Conservation (phyloP, 208 protist species). For the Leishmania amazonensis region DNA sequence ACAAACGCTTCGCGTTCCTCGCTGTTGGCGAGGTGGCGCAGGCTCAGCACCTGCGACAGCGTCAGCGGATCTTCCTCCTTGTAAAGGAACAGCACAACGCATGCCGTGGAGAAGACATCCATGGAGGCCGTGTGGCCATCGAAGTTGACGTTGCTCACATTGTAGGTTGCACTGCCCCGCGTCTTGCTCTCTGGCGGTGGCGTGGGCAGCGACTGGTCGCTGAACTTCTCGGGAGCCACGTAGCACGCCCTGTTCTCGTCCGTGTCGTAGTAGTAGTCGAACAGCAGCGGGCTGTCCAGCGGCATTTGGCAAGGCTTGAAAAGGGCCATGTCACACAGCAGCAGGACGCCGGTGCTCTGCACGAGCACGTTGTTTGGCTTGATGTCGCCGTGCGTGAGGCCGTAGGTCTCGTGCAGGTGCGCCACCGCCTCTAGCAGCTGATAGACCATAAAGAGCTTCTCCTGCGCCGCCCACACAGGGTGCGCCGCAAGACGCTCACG, state of each 20-base stretch:
- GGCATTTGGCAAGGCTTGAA: conserved; percentile 82
- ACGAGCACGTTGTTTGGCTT: conserved; percentile 90
- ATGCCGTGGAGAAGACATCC: conserved; percentile 86
- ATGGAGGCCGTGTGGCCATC: conserved; percentile 68
- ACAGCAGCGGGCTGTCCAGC: conserved; percentile 72
- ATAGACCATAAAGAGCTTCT: conserved; percentile 66
- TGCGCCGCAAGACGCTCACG: conserved; percentile 72
- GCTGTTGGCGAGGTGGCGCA: conserved; percentile 36
- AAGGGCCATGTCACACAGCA: conserved; percentile 82
- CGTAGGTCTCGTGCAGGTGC: conserved; percentile 80
- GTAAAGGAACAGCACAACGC: conserved; percentile 73
- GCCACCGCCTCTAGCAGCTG: conserved; percentile 74
- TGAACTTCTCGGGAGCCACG: conserved; percentile 88
- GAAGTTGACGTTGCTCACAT: conserved; percentile 61
- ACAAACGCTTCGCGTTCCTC: conserved; percentile 21
- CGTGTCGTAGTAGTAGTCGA: conserved; percentile 91
- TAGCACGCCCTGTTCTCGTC: conserved; percentile 82
- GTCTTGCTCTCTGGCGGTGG: conserved; percentile 29
- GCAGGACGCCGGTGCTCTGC: conserved; percentile 69
- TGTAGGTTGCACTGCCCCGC: conserved; percentile 24
- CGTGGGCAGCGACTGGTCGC: conserved; percentile 33
- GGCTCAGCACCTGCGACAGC: conserved; percentile 58
- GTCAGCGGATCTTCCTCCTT: conserved; percentile 70
- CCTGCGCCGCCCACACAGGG: conserved; percentile 46
- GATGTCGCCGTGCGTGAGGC: conserved; percentile 84